phyloP scores from a whole-genome alignment of 2,329 filamentous ascomycete genomes.

The Neofusicoccum kwambonambiense region DNA sequence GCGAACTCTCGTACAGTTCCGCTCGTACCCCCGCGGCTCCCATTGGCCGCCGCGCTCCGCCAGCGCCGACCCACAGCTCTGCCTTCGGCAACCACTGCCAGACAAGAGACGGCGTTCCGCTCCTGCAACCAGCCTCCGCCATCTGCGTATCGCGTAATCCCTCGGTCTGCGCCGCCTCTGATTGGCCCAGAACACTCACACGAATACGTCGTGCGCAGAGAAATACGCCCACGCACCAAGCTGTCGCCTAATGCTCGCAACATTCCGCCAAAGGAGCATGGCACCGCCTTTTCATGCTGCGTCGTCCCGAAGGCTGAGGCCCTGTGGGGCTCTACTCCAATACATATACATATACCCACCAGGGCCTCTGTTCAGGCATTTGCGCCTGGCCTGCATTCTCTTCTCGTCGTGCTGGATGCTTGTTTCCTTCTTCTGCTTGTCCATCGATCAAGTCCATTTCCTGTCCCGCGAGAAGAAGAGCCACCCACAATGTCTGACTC shows the following conservation, averaged over 20 bases:
- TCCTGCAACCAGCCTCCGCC: background rate
- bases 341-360: background rate
- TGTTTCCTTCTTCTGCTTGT: background rate
- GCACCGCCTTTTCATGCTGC: slow-evolving; percentile 17
- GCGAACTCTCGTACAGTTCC: background rate
- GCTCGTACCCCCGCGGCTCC: background rate
- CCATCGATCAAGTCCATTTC: background rate
- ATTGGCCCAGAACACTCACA: background rate
- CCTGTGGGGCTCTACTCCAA: background rate
- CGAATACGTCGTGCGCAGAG: background rate
- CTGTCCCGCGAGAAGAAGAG: too few species aligned
- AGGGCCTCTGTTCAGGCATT: background rate
- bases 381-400: background rate
- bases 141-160: background rate
- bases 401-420: background rate
- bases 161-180: background rate
- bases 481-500: background rate
- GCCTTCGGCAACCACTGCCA: background rate
- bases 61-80: background rate
- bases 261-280: too few species aligned
- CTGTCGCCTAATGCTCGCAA: background rate
- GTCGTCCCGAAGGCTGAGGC: background rate
- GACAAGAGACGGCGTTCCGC: background rate
- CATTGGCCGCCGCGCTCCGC: background rate
- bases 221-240: slow-evolving; percentile 3